Evolutionary conservation across 805 yeast genomes (phyloP).

Genomic region (Pichia thaimueangensis): DNA sequence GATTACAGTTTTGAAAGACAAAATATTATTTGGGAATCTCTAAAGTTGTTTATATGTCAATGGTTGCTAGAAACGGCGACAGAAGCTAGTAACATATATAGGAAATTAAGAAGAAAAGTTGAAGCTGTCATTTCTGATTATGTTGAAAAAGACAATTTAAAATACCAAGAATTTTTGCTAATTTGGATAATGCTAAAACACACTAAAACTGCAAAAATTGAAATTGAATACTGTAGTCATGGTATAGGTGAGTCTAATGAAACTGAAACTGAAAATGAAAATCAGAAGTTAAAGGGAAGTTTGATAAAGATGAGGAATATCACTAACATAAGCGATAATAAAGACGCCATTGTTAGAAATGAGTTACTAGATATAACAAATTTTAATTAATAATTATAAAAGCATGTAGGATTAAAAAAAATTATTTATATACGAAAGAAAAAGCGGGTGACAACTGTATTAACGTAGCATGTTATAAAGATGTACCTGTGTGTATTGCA

Average conservation of each 20-base stretch:
- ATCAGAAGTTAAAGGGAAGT: not conserved
- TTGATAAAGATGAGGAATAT: not conserved
- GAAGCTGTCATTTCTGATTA: not conserved
- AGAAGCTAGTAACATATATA: not conserved
- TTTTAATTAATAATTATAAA: not conserved
- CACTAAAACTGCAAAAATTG: not conserved
- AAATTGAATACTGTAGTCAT: not conserved
- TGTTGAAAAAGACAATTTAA: constrained; percentile 8
- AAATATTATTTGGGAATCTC: constrained; percentile 5
- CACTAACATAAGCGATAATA: not conserved
- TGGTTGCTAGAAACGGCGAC: constrained; percentile 6
- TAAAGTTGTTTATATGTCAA: constrained; percentile 5
- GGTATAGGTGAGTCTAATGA: not conserved
- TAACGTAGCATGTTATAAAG: too few relatives aligned
- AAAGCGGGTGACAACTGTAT: not conserved
- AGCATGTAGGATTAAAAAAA: not conserved
- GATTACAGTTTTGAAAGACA: not conserved
- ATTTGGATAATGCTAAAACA: constrained; percentile 5
- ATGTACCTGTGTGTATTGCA: too few relatives aligned
- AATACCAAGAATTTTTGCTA: constrained; percentile 4
- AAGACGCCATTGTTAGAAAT: not conserved
- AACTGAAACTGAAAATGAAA: not conserved
- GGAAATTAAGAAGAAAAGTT: not conserved
- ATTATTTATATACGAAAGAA: not conserved
- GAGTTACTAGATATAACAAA: not conserved